Conservation (phyloP, 352 stramenopile species). For the Pythium pyrilobum region DNA sequence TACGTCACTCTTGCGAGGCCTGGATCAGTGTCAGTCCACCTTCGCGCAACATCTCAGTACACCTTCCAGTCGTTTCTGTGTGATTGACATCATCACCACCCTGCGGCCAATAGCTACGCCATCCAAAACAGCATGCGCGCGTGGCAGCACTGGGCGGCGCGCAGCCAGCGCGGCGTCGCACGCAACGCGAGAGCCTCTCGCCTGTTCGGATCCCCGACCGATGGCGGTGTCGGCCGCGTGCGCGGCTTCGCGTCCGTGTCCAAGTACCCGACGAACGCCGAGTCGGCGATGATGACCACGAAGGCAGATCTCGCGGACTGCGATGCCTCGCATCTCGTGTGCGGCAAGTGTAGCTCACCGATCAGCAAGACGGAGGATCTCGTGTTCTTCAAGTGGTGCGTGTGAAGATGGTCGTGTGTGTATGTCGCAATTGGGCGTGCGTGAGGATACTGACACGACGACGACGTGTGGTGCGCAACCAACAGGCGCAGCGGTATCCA, state of each 20-base stretch:
- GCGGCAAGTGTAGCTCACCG: slow-evolving; percentile 57
- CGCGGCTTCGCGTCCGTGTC: slow-evolving; percentile 41
- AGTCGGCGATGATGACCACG: slow-evolving; percentile 40
- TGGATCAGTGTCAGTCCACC: background rate
- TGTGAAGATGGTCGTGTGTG: background rate
- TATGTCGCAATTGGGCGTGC: background rate
- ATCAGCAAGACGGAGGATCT: slow-evolving; percentile 59
- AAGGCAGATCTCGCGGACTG: slow-evolving; percentile 26
- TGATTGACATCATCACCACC: slow-evolving; percentile 11
- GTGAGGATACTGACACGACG: background rate
- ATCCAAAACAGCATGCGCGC: slow-evolving; percentile 15
- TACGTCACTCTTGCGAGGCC: background rate
- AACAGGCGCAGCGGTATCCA: slow-evolving; percentile 64
- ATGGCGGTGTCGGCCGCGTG: background rate
- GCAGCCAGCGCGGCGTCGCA: background rate
- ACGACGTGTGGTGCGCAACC: background rate
- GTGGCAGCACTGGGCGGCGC: slow-evolving; percentile 1
- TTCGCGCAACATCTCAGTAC: slow-evolving; percentile 8
- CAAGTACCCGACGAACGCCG: slow-evolving; percentile 50
- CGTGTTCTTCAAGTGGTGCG: slow-evolving; percentile 74
- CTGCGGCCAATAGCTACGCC: background rate
- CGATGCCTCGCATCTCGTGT: slow-evolving; percentile 50
- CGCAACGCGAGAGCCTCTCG: too few relatives aligned
- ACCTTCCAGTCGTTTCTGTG: slow-evolving; percentile 17
- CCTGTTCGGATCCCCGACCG: too few relatives aligned